Percentiles rank a stretch among this genome's conserved stretches.
phyloP scores from a whole-genome alignment of 78 protist species.

The Dictyostelium firmibasis region DNA sequence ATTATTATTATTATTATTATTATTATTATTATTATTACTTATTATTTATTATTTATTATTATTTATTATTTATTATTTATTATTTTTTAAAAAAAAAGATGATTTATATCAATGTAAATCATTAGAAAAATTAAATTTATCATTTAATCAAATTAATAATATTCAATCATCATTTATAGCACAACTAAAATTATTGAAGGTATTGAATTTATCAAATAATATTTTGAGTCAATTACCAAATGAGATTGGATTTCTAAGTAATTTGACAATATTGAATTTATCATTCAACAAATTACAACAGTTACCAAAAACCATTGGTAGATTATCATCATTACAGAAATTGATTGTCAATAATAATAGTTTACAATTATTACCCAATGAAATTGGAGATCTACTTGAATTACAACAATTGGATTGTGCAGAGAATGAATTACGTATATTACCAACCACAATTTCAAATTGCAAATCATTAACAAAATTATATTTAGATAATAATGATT shows the following conservation, averaged over 20 bases:
- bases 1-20: no score
- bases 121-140: slow-evolving; percentile 52
- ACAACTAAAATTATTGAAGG: background rate
- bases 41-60: no score
- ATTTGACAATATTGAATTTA: slow-evolving; percentile 39
- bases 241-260: slow-evolving; percentile 25
- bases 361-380: slow-evolving; percentile 41
- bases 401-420: slow-evolving; percentile 59
- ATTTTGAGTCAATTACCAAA: slow-evolving; percentile 16
- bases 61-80: background rate
- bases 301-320: slow-evolving; percentile 75
- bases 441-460: slow-evolving; percentile 35
- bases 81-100: slow-evolving; percentile 6
- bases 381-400: slow-evolving; percentile 39
- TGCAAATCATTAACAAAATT: slow-evolving; percentile 41
- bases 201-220: slow-evolving; percentile 66
- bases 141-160: slow-evolving; percentile 61
- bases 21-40: no score
- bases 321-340: slow-evolving; percentile 1
- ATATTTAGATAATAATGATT: slow-evolving; percentile 81
- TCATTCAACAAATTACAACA: slow-evolving; percentile 68
- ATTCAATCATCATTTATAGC: background rate
- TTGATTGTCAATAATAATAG: slow-evolving; percentile 74
- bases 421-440: slow-evolving; percentile 61
- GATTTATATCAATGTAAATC: slow-evolving; percentile 14